Evolutionary conservation across 2,329 filamentous ascomycete genomes (phyloP).

Genomic region (Nemania diffusa): DNA sequence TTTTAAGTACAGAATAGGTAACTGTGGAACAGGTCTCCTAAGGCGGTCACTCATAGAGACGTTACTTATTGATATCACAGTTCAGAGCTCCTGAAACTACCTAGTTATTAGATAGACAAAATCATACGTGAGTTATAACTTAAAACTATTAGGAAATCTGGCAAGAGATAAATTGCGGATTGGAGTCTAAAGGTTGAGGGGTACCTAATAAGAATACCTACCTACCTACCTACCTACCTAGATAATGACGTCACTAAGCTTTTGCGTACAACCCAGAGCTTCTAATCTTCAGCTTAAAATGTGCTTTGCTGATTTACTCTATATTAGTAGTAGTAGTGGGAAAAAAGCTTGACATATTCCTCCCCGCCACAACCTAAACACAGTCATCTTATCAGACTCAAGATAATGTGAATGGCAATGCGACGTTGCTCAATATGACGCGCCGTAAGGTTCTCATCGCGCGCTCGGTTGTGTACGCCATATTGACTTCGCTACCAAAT

Average conservation of each 20-base stretch:
- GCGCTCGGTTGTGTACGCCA: conserved; percentile 54
- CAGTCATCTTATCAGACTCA: no score
- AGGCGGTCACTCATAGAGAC: background rate
- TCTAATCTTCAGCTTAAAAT: background rate
- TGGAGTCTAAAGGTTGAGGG: no score
- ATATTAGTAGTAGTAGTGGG: background rate
- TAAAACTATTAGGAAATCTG: background rate
- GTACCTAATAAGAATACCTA: background rate
- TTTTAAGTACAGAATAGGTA: background rate
- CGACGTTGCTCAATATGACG: conserved; percentile 38
- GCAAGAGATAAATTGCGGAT: no score
- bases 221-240: background rate
- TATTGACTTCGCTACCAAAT: conserved; percentile 47
- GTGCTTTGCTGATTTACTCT: background rate
- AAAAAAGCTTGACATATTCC: no score
- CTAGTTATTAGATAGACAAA: background rate
- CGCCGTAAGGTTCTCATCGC: conserved; percentile 51
- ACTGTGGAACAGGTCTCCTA: background rate
- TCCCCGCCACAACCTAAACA: background rate
- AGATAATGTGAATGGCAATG: background rate
- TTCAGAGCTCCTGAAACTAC: background rate
- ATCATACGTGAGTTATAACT: background rate
- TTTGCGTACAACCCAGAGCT: background rate
- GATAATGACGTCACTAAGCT: background rate
- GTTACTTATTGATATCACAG: background rate